Base-by-base conservation (phyloP, 2,329 filamentous ascomycete genomes). In the Dothideomycetidae sp. region DNA sequence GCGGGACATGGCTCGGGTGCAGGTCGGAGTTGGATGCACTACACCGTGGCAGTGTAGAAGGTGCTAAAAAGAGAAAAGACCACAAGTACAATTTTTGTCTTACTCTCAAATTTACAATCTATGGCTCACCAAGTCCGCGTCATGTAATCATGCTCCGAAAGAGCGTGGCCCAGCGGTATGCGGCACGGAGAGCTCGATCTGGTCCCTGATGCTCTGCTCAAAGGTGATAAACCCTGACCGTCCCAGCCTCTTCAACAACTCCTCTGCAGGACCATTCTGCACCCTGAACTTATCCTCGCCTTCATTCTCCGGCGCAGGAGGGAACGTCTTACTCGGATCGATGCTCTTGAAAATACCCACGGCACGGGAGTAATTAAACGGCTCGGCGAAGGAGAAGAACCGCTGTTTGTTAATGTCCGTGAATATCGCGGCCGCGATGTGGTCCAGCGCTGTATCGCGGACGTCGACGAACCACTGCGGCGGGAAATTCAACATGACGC, bases 371-470 rank as follows among this genome's bases (percentile, higher is more conserved):
- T 60, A 66, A 31, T 55, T 65, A 32, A 56, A 63, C 0, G 55
- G 59, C 2, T 57, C 50, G 0, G 62, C 66, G 31, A 64, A 68
- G 2, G 53, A 68, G 44, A 71, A 68, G 3, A 75, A 46, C 2
- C 70, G 62, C 44, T 72, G 63, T 0, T 56, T 54, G 1, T 50
- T 42, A 0, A 73, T 60, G 1, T 58, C 53, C 0, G 55, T 51
- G 13, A 66, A 50, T 0, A 70, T 53, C 3, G 66, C 51, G 0
- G 62, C 68, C 3, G 63, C 60, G 2, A 71, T 55, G 19, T 72
- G 68, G 0, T 73, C 49, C 1, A 61, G 53, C 0, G 65, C 68
- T 1, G 45, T 46, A 31, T 73, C 67, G 3, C 61, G 52, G 0
- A 65, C 57, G 42, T 67, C 52, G 10, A 66, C 49, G 44, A 48